Evolutionary conservation across 1,284 basidiomycete genomes (phyloP), one percentile per base, ranked within the genome.

Genomic region (Athelia psychrophila): DNA sequence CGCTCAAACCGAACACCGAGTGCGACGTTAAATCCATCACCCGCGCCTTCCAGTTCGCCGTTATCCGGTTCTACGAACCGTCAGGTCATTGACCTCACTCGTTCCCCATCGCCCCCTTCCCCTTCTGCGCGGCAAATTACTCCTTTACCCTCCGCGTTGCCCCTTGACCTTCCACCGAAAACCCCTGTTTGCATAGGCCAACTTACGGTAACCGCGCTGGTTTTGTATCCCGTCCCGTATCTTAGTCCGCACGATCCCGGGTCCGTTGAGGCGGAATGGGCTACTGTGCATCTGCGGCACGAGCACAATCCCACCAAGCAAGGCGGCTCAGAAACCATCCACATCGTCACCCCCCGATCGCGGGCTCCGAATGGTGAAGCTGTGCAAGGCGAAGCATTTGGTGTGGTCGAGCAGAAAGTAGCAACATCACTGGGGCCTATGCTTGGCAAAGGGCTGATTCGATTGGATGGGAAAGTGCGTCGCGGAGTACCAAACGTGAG

Each of bases 171-270:
- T 20, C 76, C 85, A 12, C 85, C 84, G 10, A 88, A 85, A 70
- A 88, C 87, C 0, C 86, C 88, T 13, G 82, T 96, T 45, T 96
- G 94, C 66, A 95, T 97, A 52, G 94, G 94, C 2, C 88, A 91
- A 50, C 75, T 97, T 47, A 77, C 79, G 40, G 86, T 87, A 9
- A 89, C 87, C 15, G 93, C 91, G 3, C 80, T 96, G 45, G 86
- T 96, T 51, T 76, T 95, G 8, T 95, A 95, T 68, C 93, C 92
- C 2, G 80, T 88, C n/a, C 64, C 77, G 20, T 94, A 93, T 62
- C 72, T 92, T 19, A 65, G 77, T 25, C 71, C 78, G 6, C 79
- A 78, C 52, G 72, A 78, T 60, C 66, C 69, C 47, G 60, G 65
- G 47, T 64, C 56, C 3, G 62, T 66, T 25, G 78, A 83, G 9